phyloP scores from a whole-genome alignment of 2,329 filamentous ascomycete genomes.

The Diaporthe velutina region DNA sequence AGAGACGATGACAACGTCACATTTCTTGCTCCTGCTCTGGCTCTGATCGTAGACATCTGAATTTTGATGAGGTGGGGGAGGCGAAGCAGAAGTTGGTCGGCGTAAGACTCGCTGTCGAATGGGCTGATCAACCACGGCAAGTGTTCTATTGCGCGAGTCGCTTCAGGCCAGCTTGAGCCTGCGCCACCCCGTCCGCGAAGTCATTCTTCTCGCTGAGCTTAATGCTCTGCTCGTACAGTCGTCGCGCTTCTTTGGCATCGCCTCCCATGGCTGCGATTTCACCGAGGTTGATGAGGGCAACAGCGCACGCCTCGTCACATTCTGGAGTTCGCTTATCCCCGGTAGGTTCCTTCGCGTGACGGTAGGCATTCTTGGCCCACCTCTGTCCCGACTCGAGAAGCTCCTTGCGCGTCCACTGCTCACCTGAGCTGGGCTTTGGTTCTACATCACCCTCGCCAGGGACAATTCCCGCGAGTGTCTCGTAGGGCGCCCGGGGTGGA shows the following conservation, averaged over 20 bases:
- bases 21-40: background rate
- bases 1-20: background rate
- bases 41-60: background rate
- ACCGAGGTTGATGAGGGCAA: conserved; percentile 87
- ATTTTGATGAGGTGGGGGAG: background rate
- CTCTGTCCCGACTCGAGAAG: conserved; percentile 78
- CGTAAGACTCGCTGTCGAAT: background rate
- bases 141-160: conserved; percentile 35
- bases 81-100: too few relatives aligned
- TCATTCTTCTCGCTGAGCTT: conserved; percentile 68
- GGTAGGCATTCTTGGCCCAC: conserved; percentile 85
- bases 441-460: conserved; percentile 35
- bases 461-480: conserved; percentile 46
- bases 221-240: conserved; percentile 77
- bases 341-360: conserved; percentile 73
- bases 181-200: conserved; percentile 64
- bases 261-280: conserved; percentile 85
- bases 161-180: conserved; percentile 64
- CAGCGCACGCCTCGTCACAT: conserved; percentile 86
- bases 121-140: background rate
- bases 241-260: conserved; percentile 72
- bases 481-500: conserved; percentile 54
- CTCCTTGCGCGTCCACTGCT: conserved; percentile 64
- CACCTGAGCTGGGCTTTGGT: conserved; percentile 38
- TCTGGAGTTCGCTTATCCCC: conserved; percentile 78